A percentile compares a stretch with the other conserved stretches of the same genome.
Evolutionary conservation across 1,284 basidiomycete genomes (phyloP).

Genomic region (Leucoagaricus sp.): DNA sequence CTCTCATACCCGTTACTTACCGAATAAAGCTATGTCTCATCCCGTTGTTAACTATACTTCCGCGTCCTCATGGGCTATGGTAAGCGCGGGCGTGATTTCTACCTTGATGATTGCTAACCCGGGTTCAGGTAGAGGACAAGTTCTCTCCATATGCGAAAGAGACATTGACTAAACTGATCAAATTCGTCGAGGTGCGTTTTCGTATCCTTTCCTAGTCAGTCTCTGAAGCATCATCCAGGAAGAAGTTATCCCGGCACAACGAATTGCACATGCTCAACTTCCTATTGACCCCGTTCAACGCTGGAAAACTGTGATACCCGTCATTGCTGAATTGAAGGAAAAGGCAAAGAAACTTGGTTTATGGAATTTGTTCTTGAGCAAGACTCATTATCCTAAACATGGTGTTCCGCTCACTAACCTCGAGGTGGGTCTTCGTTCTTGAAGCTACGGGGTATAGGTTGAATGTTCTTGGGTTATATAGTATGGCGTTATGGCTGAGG

Average conservation of each 20-base stretch:
- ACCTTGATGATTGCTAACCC: slow-evolving; percentile 1
- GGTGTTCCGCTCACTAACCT: slow-evolving; percentile 92
- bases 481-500: slow-evolving; percentile 97
- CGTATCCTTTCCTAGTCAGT: not conserved
- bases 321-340: slow-evolving; percentile 84
- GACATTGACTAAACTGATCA: slow-evolving; percentile 80
- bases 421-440: slow-evolving; percentile 54
- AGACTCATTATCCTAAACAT: slow-evolving; percentile 86
- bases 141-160: slow-evolving; percentile 90
- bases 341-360: slow-evolving; percentile 89
- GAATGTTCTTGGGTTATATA: slow-evolving; percentile 32
- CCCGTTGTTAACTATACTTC: slow-evolving; percentile 76
- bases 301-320: slow-evolving; percentile 84
- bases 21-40: slow-evolving; percentile 51
- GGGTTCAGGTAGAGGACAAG: slow-evolving; percentile 80
- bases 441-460: slow-evolving; percentile 8
- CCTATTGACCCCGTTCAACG: slow-evolving; percentile 74
- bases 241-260: slow-evolving; percentile 82
- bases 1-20: slow-evolving; percentile 6
- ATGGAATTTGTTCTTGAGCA: slow-evolving; percentile 98
- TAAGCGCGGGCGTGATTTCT: slow-evolving; percentile 32
- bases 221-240: slow-evolving; percentile 50
- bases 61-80: slow-evolving; percentile 81
- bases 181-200: slow-evolving; percentile 74
- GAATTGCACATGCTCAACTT: slow-evolving; percentile 82